These are phyloP conservation scores for Cicer chorassanicum DNA, from an alignment of 306 rosid species.

Conservation along the genomic window DNA sequence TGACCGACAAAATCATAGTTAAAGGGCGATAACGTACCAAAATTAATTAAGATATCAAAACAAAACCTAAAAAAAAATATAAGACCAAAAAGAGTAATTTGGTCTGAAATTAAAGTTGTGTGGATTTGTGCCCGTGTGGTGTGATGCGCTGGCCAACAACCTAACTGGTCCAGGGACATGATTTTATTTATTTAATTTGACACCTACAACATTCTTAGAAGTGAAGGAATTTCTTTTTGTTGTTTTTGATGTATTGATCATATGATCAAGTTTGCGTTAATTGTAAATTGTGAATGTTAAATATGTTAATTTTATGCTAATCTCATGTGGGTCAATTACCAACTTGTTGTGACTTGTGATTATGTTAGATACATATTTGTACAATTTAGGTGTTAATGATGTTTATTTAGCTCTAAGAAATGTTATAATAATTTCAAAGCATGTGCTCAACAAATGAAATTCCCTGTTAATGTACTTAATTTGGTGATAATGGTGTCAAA, in stretches of 20 bases:
- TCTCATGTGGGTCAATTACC: slow-evolving; percentile 33
- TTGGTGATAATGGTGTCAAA: slow-evolving; percentile 41
- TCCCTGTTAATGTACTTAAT: slow-evolving; percentile 32
- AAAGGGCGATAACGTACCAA: no score
- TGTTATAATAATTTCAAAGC: slow-evolving; percentile 25
- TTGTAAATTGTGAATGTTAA: not conserved
- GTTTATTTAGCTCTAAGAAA: slow-evolving; percentile 40
- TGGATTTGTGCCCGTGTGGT: slow-evolving; percentile 40
- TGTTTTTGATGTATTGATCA: slow-evolving; percentile 14
- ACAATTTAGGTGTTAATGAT: slow-evolving; percentile 5
- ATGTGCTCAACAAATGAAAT: slow-evolving; percentile 23
- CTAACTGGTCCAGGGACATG: slow-evolving; percentile 45
- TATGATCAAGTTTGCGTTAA: slow-evolving; percentile 19
- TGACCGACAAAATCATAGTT: no score
- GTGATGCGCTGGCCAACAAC: slow-evolving; percentile 53
- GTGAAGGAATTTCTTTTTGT: slow-evolving; percentile 20
- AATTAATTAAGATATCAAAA: no score
- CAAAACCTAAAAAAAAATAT: no score
- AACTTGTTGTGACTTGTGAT: not conserved
- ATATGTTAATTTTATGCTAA: slow-evolving; percentile 20
- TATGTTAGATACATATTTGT: not conserved
- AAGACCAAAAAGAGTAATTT: no score
- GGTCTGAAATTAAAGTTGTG: not conserved
- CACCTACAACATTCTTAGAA: slow-evolving; percentile 31
- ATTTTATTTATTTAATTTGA: slow-evolving; percentile 36